phyloP scores from a whole-genome alignment of 345 rosid genomes.

The Melaleuca quinquenervia region DNA sequence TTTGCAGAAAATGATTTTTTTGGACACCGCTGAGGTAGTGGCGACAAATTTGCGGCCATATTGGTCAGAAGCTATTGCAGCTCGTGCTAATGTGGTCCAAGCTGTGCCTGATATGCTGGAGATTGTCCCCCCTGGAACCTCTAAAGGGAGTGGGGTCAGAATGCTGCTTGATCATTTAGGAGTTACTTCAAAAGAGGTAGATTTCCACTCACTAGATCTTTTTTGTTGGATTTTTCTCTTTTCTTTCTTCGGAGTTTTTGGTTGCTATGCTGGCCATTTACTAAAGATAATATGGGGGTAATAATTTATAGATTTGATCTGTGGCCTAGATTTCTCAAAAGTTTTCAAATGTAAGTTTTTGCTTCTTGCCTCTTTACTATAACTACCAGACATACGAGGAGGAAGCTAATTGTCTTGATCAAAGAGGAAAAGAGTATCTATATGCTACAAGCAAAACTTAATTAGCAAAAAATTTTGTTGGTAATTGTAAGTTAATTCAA shows the following conservation, averaged over 20 bases:
- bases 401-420: background rate
- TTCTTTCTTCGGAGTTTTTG: background rate
- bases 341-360: background rate
- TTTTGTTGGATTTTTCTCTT: background rate
- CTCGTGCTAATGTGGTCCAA: constrained; percentile 60
- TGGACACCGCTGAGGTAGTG: constrained; percentile 69
- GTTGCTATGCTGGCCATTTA: background rate
- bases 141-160: constrained; percentile 75
- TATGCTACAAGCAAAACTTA: background rate
- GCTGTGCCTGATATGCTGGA: constrained; percentile 86
- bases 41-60: constrained; percentile 54
- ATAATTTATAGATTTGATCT: background rate
- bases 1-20: constrained; percentile 63
- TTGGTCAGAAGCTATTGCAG: constrained; percentile 76
- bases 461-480: background rate
- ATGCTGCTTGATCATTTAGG: constrained; percentile 79
- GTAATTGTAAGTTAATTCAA: background rate
- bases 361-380: background rate
- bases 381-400: background rate
- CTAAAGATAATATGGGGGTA: background rate
- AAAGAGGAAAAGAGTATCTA: background rate
- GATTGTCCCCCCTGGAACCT: constrained; percentile 73
- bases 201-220: background rate
- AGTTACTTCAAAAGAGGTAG: constrained; percentile 55
- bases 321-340: background rate